A percentile compares a stretch with the other conserved stretches of the same genome.
Evolutionary conservation across 805 yeast genomes (phyloP).

Genomic region (Candida silvatica): DNA sequence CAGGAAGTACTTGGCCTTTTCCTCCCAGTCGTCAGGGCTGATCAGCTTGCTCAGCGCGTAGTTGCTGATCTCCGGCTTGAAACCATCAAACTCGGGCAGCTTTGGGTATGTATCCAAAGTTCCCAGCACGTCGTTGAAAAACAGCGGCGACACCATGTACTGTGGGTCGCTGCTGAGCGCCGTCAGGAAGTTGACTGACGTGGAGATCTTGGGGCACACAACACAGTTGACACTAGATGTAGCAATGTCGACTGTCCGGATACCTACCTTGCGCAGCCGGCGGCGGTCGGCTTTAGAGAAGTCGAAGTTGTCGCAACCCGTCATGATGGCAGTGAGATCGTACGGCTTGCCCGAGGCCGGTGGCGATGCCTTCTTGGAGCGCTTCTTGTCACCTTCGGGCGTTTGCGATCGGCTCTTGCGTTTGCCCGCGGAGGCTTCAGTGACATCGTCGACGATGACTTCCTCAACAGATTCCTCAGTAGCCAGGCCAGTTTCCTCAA

Average conservation of each 20-base stretch:
- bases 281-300: slow-evolving; percentile 34
- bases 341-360: slow-evolving; percentile 28
- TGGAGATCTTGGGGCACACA: slow-evolving; percentile 71
- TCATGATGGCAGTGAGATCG: slow-evolving; percentile 41
- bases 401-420: too few relatives aligned
- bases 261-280: slow-evolving; percentile 45
- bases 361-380: slow-evolving; percentile 17
- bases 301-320: slow-evolving; percentile 57
- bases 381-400: background rate
- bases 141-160: slow-evolving; percentile 48
- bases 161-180: slow-evolving; percentile 51
- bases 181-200: slow-evolving; percentile 82
- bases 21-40: slow-evolving; percentile 25
- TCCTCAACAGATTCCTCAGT: background rate
- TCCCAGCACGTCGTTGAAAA: slow-evolving; percentile 38
- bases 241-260: slow-evolving; percentile 34
- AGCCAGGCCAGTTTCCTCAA: background rate
- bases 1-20: slow-evolving; percentile 25
- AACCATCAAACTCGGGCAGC: slow-evolving; percentile 16
- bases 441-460: too few relatives aligned
- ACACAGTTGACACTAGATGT: slow-evolving; percentile 38
- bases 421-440: too few relatives aligned
- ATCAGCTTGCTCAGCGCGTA: slow-evolving; percentile 20
- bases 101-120: slow-evolving; percentile 20
- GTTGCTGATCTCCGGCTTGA: slow-evolving; percentile 18